phyloP scores from a whole-genome alignment of 1,284 basidiomycete genomes.

The Tilletia caries region DNA sequence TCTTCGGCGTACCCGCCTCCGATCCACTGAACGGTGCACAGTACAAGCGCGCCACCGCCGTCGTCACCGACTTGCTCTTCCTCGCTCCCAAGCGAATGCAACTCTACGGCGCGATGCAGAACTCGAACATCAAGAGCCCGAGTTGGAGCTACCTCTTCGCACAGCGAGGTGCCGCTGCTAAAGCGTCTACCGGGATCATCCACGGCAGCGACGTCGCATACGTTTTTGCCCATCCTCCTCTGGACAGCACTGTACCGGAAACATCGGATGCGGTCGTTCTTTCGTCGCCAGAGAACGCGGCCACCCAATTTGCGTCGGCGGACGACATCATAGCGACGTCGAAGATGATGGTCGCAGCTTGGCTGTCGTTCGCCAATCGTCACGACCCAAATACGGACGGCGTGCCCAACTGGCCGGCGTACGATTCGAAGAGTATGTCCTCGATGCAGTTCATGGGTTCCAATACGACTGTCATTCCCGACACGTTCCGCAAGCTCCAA shows the following conservation, averaged over 20 bases:
- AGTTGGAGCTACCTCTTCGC: constrained; percentile 8
- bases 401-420: constrained; percentile 11
- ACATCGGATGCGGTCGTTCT: not conserved
- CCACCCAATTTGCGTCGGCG: not conserved
- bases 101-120: not conserved
- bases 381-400: not conserved
- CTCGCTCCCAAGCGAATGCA: constrained; percentile 10
- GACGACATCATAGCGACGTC: not conserved
- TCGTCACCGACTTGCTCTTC: constrained; percentile 5
- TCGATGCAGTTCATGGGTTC: constrained; percentile 27
- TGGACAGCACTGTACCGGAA: not conserved
- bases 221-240: not conserved
- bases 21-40: not conserved
- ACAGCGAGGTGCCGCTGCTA: not conserved
- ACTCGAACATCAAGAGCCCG: constrained; percentile 7
- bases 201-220: not conserved
- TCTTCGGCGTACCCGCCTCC: not conserved
- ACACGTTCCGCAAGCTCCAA: constrained; percentile 23
- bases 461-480: constrained; percentile 24
- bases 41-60: constrained; percentile 5
- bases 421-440: not conserved
- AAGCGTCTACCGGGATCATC: not conserved
- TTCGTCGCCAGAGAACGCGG: not conserved
- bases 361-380: not conserved
- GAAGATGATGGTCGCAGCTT: constrained; percentile 3